Evolutionary conservation across 2,329 filamentous ascomycete species (phyloP), one percentile per base, ranked within the genome.

Genomic region (Colletotrichum plurivorum): DNA sequence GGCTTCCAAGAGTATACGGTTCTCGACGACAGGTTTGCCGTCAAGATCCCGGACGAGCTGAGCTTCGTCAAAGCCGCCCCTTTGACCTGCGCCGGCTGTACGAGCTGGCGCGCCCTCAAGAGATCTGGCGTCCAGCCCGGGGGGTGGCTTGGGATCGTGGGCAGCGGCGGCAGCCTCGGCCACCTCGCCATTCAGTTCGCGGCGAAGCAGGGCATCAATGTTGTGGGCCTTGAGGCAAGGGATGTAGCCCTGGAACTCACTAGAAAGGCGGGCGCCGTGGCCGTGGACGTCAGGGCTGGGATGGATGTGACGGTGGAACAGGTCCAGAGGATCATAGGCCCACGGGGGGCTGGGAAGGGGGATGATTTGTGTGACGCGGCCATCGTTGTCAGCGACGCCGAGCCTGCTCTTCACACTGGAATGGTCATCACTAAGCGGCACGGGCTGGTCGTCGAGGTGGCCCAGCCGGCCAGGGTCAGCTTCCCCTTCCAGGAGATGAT

Each of bases 181-280:
- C 73, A 76, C 31, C 84, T 94, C 71, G 92, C 92, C 8, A 85
- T 90, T 73, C 93, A 95, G 81, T 95, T 94, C 79, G 93, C 92
- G 41, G 92, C 90, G 79, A 93, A 93, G n/a, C 94, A 95, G 92
- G 92, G 93, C 63, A 82, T 94, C 57, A 85, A 88, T 62, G 84
- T 88, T 62, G 89, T 95, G 75, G 93, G 89, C 70, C 93, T 95
- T 72, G 93, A 95, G 76, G 87, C 87, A 27, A 77, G 87, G 52
- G 86, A 89, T 59, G 84, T 84, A 73, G 88, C 83, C 0, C 75
- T 90, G 22, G 80, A 79, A 58, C 69, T 90, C 36, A 81, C 84
- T 3, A 79, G 76, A 69, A 75, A 83, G 18, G 77, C 78, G 25
- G 87, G 88, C 7, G 87, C 86, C 0, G 83, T 88, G 62, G 74